Base-by-base conservation (phyloP, 768 basidiomycete species). In the Fomitopsis serialis region DNA sequence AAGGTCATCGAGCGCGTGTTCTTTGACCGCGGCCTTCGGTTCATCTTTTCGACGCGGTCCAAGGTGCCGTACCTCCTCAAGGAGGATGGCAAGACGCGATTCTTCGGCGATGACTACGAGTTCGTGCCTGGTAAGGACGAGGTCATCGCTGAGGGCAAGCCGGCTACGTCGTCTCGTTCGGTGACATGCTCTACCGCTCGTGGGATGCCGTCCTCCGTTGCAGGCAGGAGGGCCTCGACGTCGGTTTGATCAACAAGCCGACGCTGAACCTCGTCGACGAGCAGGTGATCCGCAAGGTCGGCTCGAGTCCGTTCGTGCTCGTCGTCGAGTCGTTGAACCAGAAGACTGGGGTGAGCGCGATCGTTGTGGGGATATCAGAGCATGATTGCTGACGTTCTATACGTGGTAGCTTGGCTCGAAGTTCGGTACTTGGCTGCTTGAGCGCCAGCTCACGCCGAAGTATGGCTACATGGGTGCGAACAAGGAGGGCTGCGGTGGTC, bases 101-200 rank as follows among this genome's bases (percentile, higher is more conserved):
- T 78, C 74, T 92, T 83, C 63, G 85, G 76, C 22, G 80, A 77
- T 22, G 75, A 76, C 58, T 94, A 94, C 70, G 68, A 84, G 69
- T 94, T 94, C 64, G 73, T 81, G 1, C 90, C 91, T 7, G 89
- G 90, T 25, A 91, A 89, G 68, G 91, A 93, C 62, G 92, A 94
- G 69, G 70, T 84, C 22, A 86, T 94, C 60, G 71, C 76, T 11
- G 87, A 91, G 63, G 90, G 90, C 42, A 85, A 69, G 32, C 78
- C 2, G 92, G 92, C 34, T 93, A 90, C 58, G 86, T 94, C 27
- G 85, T 94, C 37, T 78, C 87, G 2, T 92, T 86, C 61, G 92
- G 92, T 17, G 91, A 93, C 69, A 89, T 89, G 87, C 71, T 92
- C 21, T 89, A 93, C 69, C 77, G 92, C 55, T 78, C 86, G 40